Percentiles rank a stretch among this genome's conserved stretches.
Conservation (phyloP, 2,329 filamentous ascomycete genomes). For the Colletotrichum sp. region DNA sequence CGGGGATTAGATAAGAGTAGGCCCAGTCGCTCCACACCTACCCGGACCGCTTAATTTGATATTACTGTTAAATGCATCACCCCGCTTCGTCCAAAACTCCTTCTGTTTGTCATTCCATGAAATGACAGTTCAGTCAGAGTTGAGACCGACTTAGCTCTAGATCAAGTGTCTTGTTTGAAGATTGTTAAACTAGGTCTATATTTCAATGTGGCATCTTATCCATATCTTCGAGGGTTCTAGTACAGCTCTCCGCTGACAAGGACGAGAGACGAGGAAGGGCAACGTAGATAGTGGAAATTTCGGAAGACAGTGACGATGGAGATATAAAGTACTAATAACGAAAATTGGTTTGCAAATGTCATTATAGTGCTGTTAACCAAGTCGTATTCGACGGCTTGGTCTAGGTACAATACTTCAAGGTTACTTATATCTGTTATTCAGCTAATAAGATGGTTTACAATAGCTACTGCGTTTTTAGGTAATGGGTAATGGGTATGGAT, state of each 20-base stretch:
- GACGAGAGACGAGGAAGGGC: not conserved
- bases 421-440: not conserved
- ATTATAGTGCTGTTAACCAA: not conserved
- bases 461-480: no score
- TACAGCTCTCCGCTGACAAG: not conserved
- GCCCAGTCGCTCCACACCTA: not conserved
- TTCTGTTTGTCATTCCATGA: not conserved
- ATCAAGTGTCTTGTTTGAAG: not conserved
- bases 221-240: not conserved
- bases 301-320: not conserved
- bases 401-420: not conserved
- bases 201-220: not conserved
- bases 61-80: not conserved
- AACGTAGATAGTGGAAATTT: not conserved
- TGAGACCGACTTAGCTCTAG: not conserved
- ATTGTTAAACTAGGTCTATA: accelerated
- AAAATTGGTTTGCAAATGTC: accelerated
- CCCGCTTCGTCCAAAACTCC: not conserved
- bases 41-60: not conserved
- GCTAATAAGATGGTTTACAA: accelerated
- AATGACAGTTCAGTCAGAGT: not conserved
- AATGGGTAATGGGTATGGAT: not conserved
- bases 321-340: accelerated
- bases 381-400: not conserved
- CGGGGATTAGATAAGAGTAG: slow-evolving; percentile 5